These are phyloP conservation scores for Phytophthora megakarya DNA, from an alignment of 352 stramenopile species.

Conservation along the genomic window DNA sequence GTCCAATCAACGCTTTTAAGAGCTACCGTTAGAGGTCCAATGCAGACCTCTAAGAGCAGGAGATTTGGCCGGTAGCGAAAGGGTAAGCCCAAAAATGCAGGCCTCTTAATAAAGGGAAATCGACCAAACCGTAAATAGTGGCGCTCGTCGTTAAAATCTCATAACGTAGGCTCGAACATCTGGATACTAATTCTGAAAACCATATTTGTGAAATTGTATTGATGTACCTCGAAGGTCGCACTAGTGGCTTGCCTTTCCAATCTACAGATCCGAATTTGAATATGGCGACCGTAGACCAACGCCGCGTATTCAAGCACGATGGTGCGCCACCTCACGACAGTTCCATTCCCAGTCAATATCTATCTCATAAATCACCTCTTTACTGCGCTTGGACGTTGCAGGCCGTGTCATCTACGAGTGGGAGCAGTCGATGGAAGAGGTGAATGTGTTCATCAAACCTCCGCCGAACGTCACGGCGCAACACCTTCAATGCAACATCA, in stretches of 20 bases:
- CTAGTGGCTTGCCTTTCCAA: constrained; percentile 12
- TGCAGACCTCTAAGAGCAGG: too few relatives aligned
- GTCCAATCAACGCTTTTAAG: too few relatives aligned
- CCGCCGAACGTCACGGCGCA: constrained; percentile 82
- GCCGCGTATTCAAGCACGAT: constrained; percentile 74
- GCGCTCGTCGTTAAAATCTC: too few relatives aligned
- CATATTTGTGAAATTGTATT: too few relatives aligned
- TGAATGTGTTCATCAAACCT: constrained; percentile 95
- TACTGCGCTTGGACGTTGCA: constrained; percentile 19
- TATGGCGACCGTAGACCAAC: constrained; percentile 51
- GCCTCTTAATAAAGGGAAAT: too few relatives aligned
- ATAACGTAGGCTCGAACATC: too few relatives aligned
- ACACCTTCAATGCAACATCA: constrained; percentile 91
- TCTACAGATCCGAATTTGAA: constrained; percentile 10
- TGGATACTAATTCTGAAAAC: too few relatives aligned
- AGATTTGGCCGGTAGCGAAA: too few relatives aligned
- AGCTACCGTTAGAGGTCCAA: too few relatives aligned
- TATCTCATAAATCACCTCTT: background rate
- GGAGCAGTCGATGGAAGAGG: constrained; percentile 95
- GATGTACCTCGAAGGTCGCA: constrained; percentile 43
- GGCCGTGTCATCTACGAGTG: constrained; percentile 95
- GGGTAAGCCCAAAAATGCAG: constrained; percentile 6
- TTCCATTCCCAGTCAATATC: background rate
- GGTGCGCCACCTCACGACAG: constrained; percentile 33
- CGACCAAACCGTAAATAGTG: too few relatives aligned